These are phyloP conservation scores for Cercophora scortea DNA, from an alignment of 495 filamentous ascomycete genomes.

Conservation along the genomic window DNA sequence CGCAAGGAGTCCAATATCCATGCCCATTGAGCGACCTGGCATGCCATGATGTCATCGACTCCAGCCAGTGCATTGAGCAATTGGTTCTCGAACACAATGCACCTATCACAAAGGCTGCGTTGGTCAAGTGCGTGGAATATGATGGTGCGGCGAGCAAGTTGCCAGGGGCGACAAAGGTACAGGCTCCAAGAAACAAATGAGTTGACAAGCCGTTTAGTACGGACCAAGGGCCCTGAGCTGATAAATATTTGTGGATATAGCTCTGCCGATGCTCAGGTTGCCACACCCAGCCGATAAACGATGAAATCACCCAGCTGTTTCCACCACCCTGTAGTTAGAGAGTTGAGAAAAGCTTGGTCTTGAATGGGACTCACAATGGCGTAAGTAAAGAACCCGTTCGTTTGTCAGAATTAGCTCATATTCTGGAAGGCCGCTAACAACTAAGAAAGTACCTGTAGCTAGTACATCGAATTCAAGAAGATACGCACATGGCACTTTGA, in stretches of 20 bases:
- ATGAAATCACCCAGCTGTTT: slow-evolving; percentile 11
- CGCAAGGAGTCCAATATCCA: slow-evolving; percentile 10
- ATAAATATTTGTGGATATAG: slow-evolving; percentile 5
- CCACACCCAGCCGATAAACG: slow-evolving; percentile 21
- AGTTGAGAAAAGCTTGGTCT: neutral
- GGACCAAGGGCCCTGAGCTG: neutral
- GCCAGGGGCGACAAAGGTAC: slow-evolving; percentile 26
- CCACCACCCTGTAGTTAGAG: slow-evolving; percentile 20
- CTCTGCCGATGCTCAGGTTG: slow-evolving; percentile 27
- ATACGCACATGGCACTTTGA: too few relatives aligned
- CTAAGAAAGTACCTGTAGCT: too few relatives aligned
- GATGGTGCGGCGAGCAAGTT: slow-evolving; percentile 22
- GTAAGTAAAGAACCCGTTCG: too few relatives aligned
- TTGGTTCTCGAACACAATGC: slow-evolving; percentile 16
- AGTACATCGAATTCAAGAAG: too few relatives aligned
- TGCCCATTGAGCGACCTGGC: slow-evolving; percentile 27
- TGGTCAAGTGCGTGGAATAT: slow-evolving; percentile 24
- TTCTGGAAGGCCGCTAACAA: too few relatives aligned
- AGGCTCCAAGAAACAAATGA: neutral
- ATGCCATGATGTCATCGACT: slow-evolving; percentile 27
- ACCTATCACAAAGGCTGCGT: slow-evolving; percentile 12
- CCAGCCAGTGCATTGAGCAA: slow-evolving; percentile 25
- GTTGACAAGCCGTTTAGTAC: too few relatives aligned
- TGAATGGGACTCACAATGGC: too few relatives aligned
- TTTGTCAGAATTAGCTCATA: too few relatives aligned